These are phyloP conservation scores for Tagetes erecta DNA, from an alignment of 129 eudicot species.

Conservation along the genomic window DNA sequence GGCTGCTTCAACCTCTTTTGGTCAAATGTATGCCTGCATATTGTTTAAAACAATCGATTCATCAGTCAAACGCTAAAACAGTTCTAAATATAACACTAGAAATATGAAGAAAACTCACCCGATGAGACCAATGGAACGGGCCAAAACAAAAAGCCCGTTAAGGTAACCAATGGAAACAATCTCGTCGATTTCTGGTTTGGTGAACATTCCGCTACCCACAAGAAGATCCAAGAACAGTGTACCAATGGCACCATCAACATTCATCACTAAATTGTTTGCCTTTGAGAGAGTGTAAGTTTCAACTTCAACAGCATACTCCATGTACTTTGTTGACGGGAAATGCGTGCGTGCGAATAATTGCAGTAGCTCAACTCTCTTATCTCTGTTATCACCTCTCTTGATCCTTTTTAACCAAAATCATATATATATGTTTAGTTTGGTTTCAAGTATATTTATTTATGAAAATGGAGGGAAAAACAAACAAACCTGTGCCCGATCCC, in stretches of 20 bases:
- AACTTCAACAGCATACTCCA: constrained; percentile 96
- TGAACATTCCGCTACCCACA: constrained; percentile 94
- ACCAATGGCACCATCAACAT: constrained; percentile 98
- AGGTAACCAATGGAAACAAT: constrained; percentile 92
- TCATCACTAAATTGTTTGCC: constrained; percentile 89
- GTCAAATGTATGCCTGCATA: constrained; percentile 89
- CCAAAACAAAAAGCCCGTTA: constrained; percentile 92
- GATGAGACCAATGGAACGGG: constrained; percentile 97
- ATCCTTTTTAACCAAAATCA: constrained; percentile 47
- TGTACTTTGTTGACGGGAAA: constrained; percentile 93
- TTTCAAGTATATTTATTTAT: neutral
- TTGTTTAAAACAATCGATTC: constrained; percentile 2
- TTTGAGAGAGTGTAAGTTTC: constrained; percentile 95
- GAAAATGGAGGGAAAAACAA: neutral
- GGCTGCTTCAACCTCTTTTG: constrained; percentile 99
- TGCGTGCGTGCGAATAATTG: constrained; percentile 83
- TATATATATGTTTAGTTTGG: neutral
- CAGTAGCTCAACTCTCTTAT: constrained; percentile 89
- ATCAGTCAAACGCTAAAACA: neutral
- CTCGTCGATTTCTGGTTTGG: constrained; percentile 92
- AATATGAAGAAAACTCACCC: constrained; percentile 59
- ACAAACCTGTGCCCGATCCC: constrained; percentile 97
- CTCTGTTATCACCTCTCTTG: constrained; percentile 97
- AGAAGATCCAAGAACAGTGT: constrained; percentile 97
- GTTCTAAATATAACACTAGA: neutral